Evolutionary conservation across 2,329 filamentous ascomycete genomes (phyloP).

Genomic region (Verticillium albo-atrum): DNA sequence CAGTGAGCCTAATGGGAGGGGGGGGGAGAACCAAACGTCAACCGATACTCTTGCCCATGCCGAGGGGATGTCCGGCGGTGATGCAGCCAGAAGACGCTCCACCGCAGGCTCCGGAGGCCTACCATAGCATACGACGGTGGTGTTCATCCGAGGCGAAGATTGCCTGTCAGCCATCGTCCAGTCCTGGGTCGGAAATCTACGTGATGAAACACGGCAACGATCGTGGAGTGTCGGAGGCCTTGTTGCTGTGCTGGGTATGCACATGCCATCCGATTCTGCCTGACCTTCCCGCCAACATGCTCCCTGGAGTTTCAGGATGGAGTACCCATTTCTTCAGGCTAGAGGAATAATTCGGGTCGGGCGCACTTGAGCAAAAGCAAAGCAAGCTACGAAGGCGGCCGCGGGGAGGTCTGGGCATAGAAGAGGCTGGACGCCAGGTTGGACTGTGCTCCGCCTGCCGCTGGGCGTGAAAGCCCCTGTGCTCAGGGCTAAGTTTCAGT

Average conservation of each 20-base stretch:
- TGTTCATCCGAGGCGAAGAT: background rate
- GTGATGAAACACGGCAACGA: background rate
- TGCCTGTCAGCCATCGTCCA: background rate
- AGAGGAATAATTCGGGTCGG: background rate
- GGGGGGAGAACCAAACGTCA: no score
- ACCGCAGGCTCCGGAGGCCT: no score
- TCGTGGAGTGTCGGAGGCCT: background rate
- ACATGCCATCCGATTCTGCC: background rate
- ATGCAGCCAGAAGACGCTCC: background rate
- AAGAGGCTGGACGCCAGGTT: background rate
- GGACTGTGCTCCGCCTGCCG: background rate
- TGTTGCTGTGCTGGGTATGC: background rate
- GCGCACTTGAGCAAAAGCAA: background rate
- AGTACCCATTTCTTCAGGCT: background rate
- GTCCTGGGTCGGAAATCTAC: background rate
- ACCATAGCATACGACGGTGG: background rate
- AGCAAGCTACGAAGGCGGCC: background rate
- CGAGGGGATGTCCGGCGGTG: background rate
- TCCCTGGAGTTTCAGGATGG: background rate
- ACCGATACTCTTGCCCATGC: no score
- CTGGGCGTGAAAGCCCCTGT: background rate
- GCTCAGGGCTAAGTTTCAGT: background rate
- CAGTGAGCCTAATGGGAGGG: no score
- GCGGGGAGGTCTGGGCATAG: background rate
- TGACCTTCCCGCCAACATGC: background rate